Evolutionary conservation across 1,139 yeast species (phyloP).

Genomic region (Lodderomyces orthopsilosis): DNA sequence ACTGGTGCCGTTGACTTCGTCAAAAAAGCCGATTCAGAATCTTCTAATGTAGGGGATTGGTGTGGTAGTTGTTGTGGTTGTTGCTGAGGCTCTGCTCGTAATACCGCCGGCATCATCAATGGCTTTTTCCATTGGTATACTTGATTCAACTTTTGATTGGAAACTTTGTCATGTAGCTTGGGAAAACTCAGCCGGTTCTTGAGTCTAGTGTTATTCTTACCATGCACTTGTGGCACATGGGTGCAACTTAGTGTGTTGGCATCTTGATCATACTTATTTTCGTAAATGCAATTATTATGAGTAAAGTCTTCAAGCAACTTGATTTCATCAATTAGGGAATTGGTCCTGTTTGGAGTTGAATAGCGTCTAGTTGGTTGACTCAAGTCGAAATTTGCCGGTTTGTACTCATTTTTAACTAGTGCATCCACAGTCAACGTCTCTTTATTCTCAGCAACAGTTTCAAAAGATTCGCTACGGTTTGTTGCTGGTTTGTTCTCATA

Average conservation of each 20-base stretch:
- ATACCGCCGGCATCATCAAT: conserved; percentile 41
- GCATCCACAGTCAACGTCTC: conserved; percentile 1
- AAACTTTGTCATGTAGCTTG: conserved; percentile 3
- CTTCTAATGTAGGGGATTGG: too few relatives aligned
- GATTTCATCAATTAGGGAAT: conserved; percentile 8
- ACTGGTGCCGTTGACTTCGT: too few relatives aligned
- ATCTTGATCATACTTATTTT: conserved; percentile 11
- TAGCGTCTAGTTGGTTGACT: conserved; percentile 33
- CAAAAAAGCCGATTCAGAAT: too few relatives aligned
- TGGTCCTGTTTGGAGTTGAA: conserved; percentile 19
- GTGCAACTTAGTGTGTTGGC: too few relatives aligned
- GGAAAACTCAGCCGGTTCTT: conserved; percentile 14
- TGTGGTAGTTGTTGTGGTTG: background rate
- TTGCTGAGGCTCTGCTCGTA: conserved; percentile 26
- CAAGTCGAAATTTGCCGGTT: conserved; percentile 45
- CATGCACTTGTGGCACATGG: too few relatives aligned
- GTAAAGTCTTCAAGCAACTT: conserved; percentile 18
- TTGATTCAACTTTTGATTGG: conserved; percentile 18
- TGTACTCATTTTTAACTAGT: conserved; percentile 18
- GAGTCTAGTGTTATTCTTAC: conserved; percentile 9
- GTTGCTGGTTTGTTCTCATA: conserved; percentile 12
- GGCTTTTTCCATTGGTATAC: conserved; percentile 41
- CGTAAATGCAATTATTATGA: conserved; percentile 19
- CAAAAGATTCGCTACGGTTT: conserved; percentile 3
- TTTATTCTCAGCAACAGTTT: background rate